These are phyloP conservation scores for Tilletia walkeri DNA, from an alignment of 1,284 basidiomycete genomes.

Conservation along the genomic window DNA sequence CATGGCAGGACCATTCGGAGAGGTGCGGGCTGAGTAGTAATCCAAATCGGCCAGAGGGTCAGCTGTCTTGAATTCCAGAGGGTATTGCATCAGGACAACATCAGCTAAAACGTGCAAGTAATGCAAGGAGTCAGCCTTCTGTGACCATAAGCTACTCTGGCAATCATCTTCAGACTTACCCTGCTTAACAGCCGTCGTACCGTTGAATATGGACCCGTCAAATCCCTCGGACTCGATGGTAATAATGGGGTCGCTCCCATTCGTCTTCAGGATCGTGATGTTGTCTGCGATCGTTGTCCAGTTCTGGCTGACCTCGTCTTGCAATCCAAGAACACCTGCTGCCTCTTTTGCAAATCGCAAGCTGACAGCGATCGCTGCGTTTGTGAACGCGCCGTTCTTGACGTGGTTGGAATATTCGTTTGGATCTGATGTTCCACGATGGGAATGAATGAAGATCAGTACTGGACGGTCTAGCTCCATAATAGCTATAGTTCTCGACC, in stretches of 20 bases:
- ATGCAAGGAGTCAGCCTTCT: no score
- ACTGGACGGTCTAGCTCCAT: no score
- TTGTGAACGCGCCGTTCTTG: slow-evolving; percentile 33
- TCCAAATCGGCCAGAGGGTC: slow-evolving; percentile 31
- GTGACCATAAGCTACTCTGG: no score
- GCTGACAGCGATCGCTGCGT: slow-evolving; percentile 35
- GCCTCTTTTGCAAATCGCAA: slow-evolving; percentile 27
- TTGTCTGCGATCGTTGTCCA: slow-evolving; percentile 33
- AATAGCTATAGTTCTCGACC: no score
- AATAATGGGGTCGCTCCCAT: slow-evolving; percentile 29
- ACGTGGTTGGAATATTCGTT: slow-evolving; percentile 38
- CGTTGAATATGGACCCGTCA: slow-evolving; percentile 28
- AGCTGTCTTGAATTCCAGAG: slow-evolving; percentile 32
- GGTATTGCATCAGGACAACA: slow-evolving; percentile 43
- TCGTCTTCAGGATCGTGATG: slow-evolving; percentile 23
- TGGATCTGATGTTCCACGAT: slow-evolving; percentile 8
- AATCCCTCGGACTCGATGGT: slow-evolving; percentile 38
- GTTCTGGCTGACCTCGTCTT: slow-evolving; percentile 23
- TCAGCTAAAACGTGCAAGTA: slow-evolving; percentile 27
- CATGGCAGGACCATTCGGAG: slow-evolving; percentile 42
- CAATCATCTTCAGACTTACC: neutral
- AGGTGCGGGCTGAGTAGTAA: slow-evolving; percentile 33
- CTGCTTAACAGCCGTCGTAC: slow-evolving; percentile 39
- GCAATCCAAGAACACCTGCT: slow-evolving; percentile 27
- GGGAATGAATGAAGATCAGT: neutral